Evolutionary conservation across 2,329 filamentous ascomycete species (phyloP).

Genomic region (Colletotrichum theobromicola): DNA sequence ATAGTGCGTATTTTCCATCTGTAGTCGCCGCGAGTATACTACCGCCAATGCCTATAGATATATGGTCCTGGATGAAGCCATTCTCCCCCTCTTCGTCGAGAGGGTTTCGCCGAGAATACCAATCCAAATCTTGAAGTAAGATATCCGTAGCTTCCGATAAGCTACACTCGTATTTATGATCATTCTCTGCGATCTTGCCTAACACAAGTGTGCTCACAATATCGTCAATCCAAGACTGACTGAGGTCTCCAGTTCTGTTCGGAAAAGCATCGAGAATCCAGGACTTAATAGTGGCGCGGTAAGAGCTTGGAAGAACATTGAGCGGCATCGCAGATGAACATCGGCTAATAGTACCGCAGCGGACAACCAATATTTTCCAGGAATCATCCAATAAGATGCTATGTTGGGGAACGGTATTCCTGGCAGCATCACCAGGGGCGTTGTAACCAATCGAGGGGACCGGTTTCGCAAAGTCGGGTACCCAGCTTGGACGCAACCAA

Average conservation of each 20-base stretch:
- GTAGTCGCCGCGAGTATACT: background rate
- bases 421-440: fast-evolving
- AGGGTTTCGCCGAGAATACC: fast-evolving
- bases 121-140: fast-evolving
- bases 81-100: no score
- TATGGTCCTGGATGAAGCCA: no score
- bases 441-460: fast-evolving
- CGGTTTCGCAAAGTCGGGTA: background rate
- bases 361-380: fast-evolving
- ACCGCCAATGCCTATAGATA: no score
- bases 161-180: fast-evolving
- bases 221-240: background rate
- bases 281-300: fast-evolving
- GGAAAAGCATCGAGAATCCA: background rate
- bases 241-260: fast-evolving
- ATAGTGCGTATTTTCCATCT: fast-evolving
- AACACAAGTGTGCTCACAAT: fast-evolving
- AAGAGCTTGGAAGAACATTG: fast-evolving
- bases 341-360: background rate
- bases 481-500: background rate
- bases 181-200: fast-evolving
- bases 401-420: fast-evolving
- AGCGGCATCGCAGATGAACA: background rate
- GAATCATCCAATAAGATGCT: background rate
- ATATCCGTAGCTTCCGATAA: fast-evolving